Conservation (phyloP, 2,329 filamentous ascomycete genomes). For the Myriosclerotinia scirpicola region DNA sequence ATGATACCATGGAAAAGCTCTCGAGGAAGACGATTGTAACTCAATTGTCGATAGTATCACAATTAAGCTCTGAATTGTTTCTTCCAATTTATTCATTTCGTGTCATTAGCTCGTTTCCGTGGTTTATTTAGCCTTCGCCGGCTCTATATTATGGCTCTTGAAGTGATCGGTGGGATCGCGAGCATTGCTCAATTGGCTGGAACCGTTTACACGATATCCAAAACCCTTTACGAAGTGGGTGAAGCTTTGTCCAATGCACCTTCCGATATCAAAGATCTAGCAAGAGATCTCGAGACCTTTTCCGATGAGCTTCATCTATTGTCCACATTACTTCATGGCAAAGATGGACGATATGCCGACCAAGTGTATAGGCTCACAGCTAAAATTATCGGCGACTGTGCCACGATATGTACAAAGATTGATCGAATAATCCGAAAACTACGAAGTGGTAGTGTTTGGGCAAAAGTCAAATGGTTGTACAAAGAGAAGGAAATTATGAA, state of each 20-base stretch:
- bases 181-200: slow-evolving; percentile 29
- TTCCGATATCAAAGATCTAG: slow-evolving; percentile 31
- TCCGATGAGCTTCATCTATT: slow-evolving; percentile 27
- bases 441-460: slow-evolving; percentile 23
- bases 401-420: slow-evolving; percentile 30
- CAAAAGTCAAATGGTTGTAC: slow-evolving; percentile 30
- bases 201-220: slow-evolving; percentile 29
- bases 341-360: slow-evolving; percentile 27
- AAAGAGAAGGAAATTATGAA: slow-evolving; percentile 32
- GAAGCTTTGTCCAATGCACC: slow-evolving; percentile 28
- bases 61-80: background rate
- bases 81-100: background rate
- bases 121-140: background rate
- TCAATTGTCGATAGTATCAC: background rate
- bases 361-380: slow-evolving; percentile 28
- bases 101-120: background rate
- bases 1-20: background rate
- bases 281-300: slow-evolving; percentile 29
- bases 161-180: slow-evolving; percentile 27
- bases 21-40: background rate
- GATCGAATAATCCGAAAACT: slow-evolving; percentile 28
- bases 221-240: slow-evolving; percentile 27
- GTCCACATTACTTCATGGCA: slow-evolving; percentile 25
- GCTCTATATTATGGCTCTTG: slow-evolving; percentile 23
- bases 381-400: slow-evolving; percentile 31